Base-by-base conservation (phyloP, 2,329 filamentous ascomycete species). In the Cladobotryum mycophilum region DNA sequence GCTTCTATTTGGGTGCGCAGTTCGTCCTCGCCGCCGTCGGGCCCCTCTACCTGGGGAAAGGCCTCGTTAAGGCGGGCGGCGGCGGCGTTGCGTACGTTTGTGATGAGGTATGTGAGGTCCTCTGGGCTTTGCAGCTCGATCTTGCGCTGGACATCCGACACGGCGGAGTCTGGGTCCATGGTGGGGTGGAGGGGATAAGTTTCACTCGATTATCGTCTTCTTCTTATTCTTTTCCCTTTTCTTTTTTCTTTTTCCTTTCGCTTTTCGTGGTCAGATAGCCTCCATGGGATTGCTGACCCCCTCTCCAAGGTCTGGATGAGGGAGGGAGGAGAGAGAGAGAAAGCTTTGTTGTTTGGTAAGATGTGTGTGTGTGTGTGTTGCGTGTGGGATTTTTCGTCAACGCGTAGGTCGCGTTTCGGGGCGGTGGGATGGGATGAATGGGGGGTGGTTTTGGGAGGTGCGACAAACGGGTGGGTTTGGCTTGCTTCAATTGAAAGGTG, bases 71-170 rank as follows among this genome's bases (percentile, higher is more conserved):
- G 78, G 64, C 82, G 85, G 60, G 80, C 78, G 41, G 78, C 75
- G 11, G 87, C 86, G 51, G 84, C 82, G 66, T 76, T 76, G 62
- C 83, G 82, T 55, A 88, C 80, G 62, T 88, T 88, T 56, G 76
- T 70, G 59, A 87, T 76, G 25, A 92, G 78, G 68, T 84, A 88
- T 50, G 77, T 70, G 34, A 91, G 76, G 68, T 92, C 88, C 45
- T 85, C 81, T 40, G 82, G 80, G n/a, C 80, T 78, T 70, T 91
- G 87, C 47, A 92, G 81, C 70, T 91, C 88, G 66, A 92, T 86
- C 70, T 84, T 86, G 65, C 88, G 84, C 68, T 89, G 82, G 57
- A 68, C 67, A 36, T 71, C 64, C 8, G 67, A 61, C 51, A 65
- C 59, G 51, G 63, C 55, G 11, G 64, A 66, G 48, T 67, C 65